Base-by-base conservation (phyloP, 495 filamentous ascomycete species). In the Pyrenula aspistea region DNA sequence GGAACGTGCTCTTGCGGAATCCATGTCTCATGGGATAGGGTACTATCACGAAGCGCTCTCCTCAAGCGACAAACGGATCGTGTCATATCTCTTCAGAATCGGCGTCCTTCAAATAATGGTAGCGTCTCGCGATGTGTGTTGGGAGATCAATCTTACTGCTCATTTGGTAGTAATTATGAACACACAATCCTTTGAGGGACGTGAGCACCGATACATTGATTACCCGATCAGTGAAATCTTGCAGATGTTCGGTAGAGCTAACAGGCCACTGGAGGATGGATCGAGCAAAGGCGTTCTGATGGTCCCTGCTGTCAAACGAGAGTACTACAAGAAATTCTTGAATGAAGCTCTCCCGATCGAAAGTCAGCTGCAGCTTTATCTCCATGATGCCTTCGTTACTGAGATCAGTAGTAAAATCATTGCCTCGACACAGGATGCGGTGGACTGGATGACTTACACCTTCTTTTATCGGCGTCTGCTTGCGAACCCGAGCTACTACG, bases 281-380 rank as follows among this genome's bases (percentile, higher is more conserved):
- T 73, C 83, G 22, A 86, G 89, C 53, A 88, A 86, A 58, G 94
- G 92, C 57, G 88, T 99, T 15, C 73, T 99, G 25, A 96, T 99
- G 91, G 84, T 95, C 2, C 88, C 92, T 2, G 85, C 86, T 19
- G 89, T 92, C 50, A 96, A 94, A 74, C 83, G 92, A 24, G 91
- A 96, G 57, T 99, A 96, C 69, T 97, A 97, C 79, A 91, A 91
- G 72, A 97, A 97, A 71, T 99, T 99, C 78, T 74, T 99, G 58
- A 92, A 93, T 66, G 93, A 99, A 66, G 94, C 93, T 1, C 75
- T 97, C 36, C 93, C 93, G 3, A 88, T 99, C 20, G 93, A 99
- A 71, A 95, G 89, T 61, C 90, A 96, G 66, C 78, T 99, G 36
- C 89, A 94, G 62, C 79, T 83, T 22, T 95, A 89, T 64, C 75